These are phyloP conservation scores for Phylloporus scabripes DNA, from an alignment of 768 basidiomycete species.

Conservation along the genomic window DNA sequence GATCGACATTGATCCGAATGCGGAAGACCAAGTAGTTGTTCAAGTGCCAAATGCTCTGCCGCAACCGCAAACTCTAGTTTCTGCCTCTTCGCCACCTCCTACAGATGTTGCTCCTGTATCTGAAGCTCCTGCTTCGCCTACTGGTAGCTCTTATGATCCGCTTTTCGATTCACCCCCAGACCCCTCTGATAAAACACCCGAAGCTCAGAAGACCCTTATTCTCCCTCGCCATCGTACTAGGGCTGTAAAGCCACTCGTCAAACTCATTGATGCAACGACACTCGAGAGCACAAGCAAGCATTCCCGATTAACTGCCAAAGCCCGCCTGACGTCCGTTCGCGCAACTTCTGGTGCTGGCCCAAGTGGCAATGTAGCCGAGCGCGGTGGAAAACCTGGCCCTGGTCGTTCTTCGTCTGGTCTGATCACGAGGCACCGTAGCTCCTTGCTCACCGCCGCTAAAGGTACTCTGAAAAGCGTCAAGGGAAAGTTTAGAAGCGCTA, in stretches of 20 bases:
- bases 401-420: constrained; percentile 46
- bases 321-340: constrained; percentile 34
- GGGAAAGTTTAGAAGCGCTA: constrained; percentile 32
- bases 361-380: constrained; percentile 7
- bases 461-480: constrained; percentile 48
- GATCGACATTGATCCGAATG: constrained; percentile 28
- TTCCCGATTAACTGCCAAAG: constrained; percentile 46
- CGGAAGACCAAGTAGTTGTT: constrained; percentile 10
- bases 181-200: constrained; percentile 4
- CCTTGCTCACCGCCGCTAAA: constrained; percentile 50
- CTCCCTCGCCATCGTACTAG: constrained; percentile 42
- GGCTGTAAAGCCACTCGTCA: constrained; percentile 49
- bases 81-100: neutral
- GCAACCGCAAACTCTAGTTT: constrained; percentile 1
- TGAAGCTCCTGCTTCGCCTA: constrained; percentile 10
- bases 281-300: constrained; percentile 24
- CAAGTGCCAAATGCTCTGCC: constrained; percentile 3
- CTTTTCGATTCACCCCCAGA: constrained; percentile 27
- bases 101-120: neutral
- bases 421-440: constrained; percentile 39
- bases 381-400: constrained; percentile 40
- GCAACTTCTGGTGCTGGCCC: constrained; percentile 6
- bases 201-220: constrained; percentile 1
- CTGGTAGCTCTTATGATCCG: constrained; percentile 15
- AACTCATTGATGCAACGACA: constrained; percentile 39